phyloP scores from a whole-genome alignment of 2,329 filamentous ascomycete species.

The Lojkania enalia region DNA sequence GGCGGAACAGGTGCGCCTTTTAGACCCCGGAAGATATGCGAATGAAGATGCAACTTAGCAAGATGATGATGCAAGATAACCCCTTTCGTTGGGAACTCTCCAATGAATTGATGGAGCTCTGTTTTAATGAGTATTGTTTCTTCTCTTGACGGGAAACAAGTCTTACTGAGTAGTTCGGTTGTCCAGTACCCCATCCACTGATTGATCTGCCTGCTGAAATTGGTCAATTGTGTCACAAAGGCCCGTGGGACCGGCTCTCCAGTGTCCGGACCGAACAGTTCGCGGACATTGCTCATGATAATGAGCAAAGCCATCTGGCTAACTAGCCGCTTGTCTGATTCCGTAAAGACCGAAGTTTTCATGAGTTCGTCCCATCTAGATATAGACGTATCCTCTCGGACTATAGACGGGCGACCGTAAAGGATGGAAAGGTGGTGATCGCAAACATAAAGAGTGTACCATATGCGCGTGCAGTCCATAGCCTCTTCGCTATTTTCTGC shows the following conservation, averaged over 20 bases:
- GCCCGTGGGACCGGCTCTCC: constrained; percentile 56
- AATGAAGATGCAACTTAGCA: constrained; percentile 57
- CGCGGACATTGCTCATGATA: constrained; percentile 59
- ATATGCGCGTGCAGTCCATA: constrained; percentile 60
- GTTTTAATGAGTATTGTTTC: constrained; percentile 21
- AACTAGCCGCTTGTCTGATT: constrained; percentile 60
- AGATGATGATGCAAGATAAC: constrained; percentile 59
- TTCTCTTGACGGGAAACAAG: constrained; percentile 9
- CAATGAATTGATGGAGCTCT: constrained; percentile 52
- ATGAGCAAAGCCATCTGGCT: constrained; percentile 63
- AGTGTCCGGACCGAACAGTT: constrained; percentile 60
- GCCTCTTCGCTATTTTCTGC: constrained; percentile 48
- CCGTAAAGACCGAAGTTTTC: constrained; percentile 55
- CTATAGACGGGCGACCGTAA: constrained; percentile 62
- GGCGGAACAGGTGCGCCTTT: constrained; percentile 53
- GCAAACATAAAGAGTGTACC: constrained; percentile 64
- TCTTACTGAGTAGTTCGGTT: constrained; percentile 48
- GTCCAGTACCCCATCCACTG: constrained; percentile 57
- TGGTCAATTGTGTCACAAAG: constrained; percentile 57
- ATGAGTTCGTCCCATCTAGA: constrained; percentile 62
- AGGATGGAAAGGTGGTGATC: constrained; percentile 68
- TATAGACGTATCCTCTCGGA: constrained; percentile 61
- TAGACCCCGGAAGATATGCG: constrained; percentile 53
- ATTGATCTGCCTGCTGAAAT: constrained; percentile 48
- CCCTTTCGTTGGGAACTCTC: constrained; percentile 55